Base-by-base conservation (phyloP, 768 basidiomycete species). In the Suillus lakei region DNA sequence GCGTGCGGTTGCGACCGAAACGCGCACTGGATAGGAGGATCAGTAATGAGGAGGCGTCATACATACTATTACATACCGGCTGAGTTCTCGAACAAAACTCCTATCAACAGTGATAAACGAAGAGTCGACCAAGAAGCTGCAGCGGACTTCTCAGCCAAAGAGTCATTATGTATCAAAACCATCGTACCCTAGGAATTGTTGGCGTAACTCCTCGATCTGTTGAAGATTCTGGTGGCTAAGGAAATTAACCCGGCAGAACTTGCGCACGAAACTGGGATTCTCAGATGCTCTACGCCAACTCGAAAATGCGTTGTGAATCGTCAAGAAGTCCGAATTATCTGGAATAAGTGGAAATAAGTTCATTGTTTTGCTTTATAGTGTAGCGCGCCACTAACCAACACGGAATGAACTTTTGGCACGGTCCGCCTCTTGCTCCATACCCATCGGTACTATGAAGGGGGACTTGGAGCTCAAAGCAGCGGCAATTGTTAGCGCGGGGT, bases 261-360 rank as follows among this genome's bases (percentile, higher is more conserved):
- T 88, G 63, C 88, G 83, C 62, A 88, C 88, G 69, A 81, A 82
- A 46, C 78, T 79, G 28, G 83, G 79, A 69, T 91, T 93, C 8
- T 85, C 81, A 32, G 85, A 91, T 39, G 90, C 91, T 65, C 85
- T 83, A 34, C 96, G 84, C 96, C 96, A 99, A 66, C 88, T 90
- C 6, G 88, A 78, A 78, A 96, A 99, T 0, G 92, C 96, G 66
- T 94, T 91, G 74, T 96, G 95, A 53, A 96, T 86, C 0, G 96
- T 98, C 68, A 98, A 72, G 75, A 99, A 99, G 74, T 99, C 97
- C 8, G 93, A 96, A 75, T 96, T 93, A 65, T 95, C 96, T 96
- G 68, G 26, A 59, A 28, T 10, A 44, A 63, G 66, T 26, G 13
- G 65, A 67, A 16, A 59, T 66, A 60, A 15, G 15, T 28, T 7